These are phyloP conservation scores for Ophiostoma pallidulum DNA, from an alignment of 2,329 filamentous ascomycete genomes.

Conservation along the genomic window DNA sequence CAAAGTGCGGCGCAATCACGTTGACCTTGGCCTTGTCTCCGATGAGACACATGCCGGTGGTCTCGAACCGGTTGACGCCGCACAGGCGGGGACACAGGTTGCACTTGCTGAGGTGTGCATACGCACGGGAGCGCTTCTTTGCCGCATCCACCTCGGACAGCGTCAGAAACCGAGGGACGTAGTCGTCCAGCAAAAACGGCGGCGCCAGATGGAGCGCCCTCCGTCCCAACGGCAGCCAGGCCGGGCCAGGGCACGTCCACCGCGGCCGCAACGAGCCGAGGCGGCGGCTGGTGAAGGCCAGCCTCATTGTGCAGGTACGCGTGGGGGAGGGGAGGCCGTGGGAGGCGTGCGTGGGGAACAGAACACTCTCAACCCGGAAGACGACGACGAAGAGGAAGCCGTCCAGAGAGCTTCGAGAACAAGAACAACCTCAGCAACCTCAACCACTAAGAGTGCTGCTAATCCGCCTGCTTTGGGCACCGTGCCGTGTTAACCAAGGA, in stretches of 20 bases:
- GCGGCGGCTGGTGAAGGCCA: neutral
- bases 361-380: neutral
- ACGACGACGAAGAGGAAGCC: neutral
- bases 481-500: too few relatives aligned
- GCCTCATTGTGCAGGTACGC: neutral
- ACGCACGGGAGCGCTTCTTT: slow-evolving; percentile 63
- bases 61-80: slow-evolving; percentile 72
- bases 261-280: neutral
- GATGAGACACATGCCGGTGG: slow-evolving; percentile 68
- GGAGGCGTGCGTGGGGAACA: neutral
- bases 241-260: neutral
- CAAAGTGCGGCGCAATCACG: slow-evolving; percentile 77
- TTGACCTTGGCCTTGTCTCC: slow-evolving; percentile 70
- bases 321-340: neutral
- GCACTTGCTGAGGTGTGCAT: slow-evolving; percentile 66
- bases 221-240: neutral
- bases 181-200: slow-evolving; percentile 63
- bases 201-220: slow-evolving; percentile 43
- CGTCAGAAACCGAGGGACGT: slow-evolving; percentile 62
- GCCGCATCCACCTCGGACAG: slow-evolving; percentile 59
- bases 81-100: slow-evolving; percentile 73
- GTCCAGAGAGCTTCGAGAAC: neutral
- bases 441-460: slow-evolving; percentile 1
- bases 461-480: neutral
- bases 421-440: too few relatives aligned